Conservation (phyloP, 225 moss, liverwort and hornwort species). For the Marchantia paleacea region DNA sequence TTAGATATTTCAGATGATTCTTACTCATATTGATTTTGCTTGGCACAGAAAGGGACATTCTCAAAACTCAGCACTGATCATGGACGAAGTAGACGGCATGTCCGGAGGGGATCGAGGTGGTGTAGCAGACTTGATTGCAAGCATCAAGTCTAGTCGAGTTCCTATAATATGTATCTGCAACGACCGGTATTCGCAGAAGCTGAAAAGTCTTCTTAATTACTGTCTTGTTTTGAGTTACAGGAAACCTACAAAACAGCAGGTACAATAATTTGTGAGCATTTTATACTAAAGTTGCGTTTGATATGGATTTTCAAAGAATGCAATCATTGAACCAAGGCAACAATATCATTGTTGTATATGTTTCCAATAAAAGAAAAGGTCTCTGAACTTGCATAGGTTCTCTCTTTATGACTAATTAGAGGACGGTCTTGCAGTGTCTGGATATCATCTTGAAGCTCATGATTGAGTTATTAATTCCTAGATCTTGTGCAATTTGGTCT, state of each 20-base stretch:
- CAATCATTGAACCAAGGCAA: not conserved
- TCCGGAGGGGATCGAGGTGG: slow-evolving; percentile 99
- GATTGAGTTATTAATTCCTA: not conserved
- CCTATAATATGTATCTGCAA: slow-evolving; percentile 99
- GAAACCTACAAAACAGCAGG: slow-evolving; percentile 98
- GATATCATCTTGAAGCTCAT: not conserved
- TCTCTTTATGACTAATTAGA: too few species aligned
- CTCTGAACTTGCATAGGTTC: too few species aligned
- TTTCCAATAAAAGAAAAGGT: too few species aligned
- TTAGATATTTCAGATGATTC: not conserved
- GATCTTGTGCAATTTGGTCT: not conserved
- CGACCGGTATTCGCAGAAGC: slow-evolving; percentile 81
- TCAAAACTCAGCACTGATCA: slow-evolving; percentile 66
- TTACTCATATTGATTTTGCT: not conserved
- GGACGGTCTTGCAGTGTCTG: not conserved
- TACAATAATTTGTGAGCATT: slow-evolving; percentile 20
- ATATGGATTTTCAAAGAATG: not conserved
- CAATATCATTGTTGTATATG: not conserved
- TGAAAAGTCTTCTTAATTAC: slow-evolving; percentile 86
- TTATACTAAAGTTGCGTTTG: not conserved
- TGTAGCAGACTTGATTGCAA: slow-evolving; percentile 86
- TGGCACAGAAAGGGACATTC: slow-evolving; percentile 46
- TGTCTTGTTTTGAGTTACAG: slow-evolving; percentile 79
- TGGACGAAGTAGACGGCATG: slow-evolving; percentile 99
- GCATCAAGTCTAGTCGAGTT: slow-evolving; percentile 80